Percentiles rank a stretch among this genome's conserved stretches.
These are phyloP conservation scores for Pleomassaria siparia DNA, from an alignment of 2,329 filamentous ascomycete species.

Conservation along the genomic window DNA sequence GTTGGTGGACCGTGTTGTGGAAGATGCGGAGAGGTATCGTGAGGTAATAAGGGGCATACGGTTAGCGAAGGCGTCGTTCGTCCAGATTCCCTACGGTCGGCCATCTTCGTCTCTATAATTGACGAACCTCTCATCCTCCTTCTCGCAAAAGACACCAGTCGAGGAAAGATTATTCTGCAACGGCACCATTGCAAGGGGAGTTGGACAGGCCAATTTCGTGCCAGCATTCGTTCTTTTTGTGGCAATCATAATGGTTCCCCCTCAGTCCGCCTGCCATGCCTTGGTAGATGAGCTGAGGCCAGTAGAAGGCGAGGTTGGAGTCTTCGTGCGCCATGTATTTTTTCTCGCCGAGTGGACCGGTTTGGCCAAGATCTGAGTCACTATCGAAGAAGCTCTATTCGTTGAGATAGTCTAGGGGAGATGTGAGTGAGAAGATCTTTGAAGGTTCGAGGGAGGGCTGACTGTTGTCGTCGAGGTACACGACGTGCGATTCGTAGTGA, in stretches of 20 bases:
- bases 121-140: conserved; percentile 12
- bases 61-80: conserved; percentile 14
- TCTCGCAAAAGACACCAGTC: conserved; percentile 15
- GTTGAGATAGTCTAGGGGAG: conserved; percentile 13
- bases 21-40: conserved; percentile 16
- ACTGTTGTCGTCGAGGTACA: conserved; percentile 16
- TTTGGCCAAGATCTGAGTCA: conserved; percentile 11
- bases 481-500: conserved; percentile 15
- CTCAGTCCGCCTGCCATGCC: conserved; percentile 16
- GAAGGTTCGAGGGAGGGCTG: not conserved
- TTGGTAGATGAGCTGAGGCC: conserved; percentile 19
- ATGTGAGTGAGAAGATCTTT: not conserved
- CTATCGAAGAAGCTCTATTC: conserved; percentile 21
- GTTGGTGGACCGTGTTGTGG: conserved; percentile 12
- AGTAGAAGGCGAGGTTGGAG: conserved; percentile 16
- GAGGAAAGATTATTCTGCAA: conserved; percentile 14
- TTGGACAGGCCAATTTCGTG: conserved; percentile 16
- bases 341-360: conserved; percentile 15
- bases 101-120: conserved; percentile 12
- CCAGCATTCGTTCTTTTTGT: conserved; percentile 16
- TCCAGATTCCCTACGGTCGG: conserved; percentile 7
- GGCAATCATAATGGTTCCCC: conserved; percentile 12
- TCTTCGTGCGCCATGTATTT: conserved; percentile 15
- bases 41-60: conserved; percentile 13
- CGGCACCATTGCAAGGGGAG: conserved; percentile 11